These are phyloP conservation scores for Stellera chamaejasme DNA, from an alignment of 345 rosid species.

Conservation along the genomic window DNA sequence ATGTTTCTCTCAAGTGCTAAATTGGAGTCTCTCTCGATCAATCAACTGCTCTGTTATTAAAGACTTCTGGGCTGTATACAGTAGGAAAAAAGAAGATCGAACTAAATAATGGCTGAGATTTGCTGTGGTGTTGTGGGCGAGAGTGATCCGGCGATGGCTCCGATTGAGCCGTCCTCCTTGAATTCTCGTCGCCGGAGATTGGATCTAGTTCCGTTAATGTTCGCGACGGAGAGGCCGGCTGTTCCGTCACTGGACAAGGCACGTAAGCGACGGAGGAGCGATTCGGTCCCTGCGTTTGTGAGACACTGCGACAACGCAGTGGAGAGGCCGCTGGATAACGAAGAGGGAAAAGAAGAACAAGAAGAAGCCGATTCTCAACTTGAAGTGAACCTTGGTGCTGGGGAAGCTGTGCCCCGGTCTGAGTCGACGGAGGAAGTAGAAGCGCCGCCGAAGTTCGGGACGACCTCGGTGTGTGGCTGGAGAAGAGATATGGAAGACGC, in stretches of 20 bases:
- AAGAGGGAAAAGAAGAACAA: background rate
- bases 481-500: constrained; percentile 97
- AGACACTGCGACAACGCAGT: constrained; percentile 17
- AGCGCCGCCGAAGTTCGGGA: constrained; percentile 42
- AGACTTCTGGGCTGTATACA: background rate
- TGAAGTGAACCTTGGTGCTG: background rate
- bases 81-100: background rate
- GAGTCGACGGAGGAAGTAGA: constrained; percentile 9
- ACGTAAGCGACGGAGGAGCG: constrained; percentile 44
- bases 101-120: constrained; percentile 63
- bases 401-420: constrained; percentile 6
- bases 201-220: constrained; percentile 52
- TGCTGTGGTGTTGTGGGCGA: constrained; percentile 74
- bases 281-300: constrained; percentile 2
- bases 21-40: too few species aligned
- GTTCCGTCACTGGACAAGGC: constrained; percentile 27
- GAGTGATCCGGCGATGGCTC: constrained; percentile 34
- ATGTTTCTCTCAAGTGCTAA: background rate
- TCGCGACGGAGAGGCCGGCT: constrained; percentile 37
- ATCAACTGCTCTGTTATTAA: background rate
- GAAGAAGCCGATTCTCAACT: background rate
- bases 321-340: constrained; percentile 9
- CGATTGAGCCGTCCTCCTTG: constrained; percentile 43
- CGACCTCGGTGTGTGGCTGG: constrained; percentile 88
- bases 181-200: constrained; percentile 43